These are phyloP conservation scores for Asclepias syriaca DNA, from an alignment of 257 asterid genomes.

Conservation along the genomic window DNA sequence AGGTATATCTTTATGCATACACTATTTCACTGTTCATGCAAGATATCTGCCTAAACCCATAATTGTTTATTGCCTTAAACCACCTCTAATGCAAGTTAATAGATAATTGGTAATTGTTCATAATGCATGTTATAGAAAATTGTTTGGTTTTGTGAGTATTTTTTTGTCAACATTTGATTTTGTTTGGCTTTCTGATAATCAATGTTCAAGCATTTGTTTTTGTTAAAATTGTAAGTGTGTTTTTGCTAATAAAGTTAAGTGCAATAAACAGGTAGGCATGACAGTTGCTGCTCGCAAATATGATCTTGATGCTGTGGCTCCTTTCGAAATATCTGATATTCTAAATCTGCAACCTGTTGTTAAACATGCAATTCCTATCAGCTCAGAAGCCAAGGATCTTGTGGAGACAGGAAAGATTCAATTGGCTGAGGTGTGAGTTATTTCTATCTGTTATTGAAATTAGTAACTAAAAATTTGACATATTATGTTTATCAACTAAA, in stretches of 20 bases:
- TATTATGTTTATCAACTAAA: not conserved
- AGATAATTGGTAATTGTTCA: too few relatives aligned
- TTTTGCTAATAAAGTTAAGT: not conserved
- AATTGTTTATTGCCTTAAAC: too few relatives aligned
- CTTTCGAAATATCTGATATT: conserved; percentile 78
- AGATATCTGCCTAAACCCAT: too few relatives aligned
- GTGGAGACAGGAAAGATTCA: conserved; percentile 93
- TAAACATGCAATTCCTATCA: conserved; percentile 91
- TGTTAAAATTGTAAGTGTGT: not conserved
- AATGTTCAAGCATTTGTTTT: not conserved
- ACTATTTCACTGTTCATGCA: too few relatives aligned
- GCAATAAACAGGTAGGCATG: conserved; percentile 65
- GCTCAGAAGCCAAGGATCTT: conserved; percentile 92
- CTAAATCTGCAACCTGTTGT: conserved; percentile 84
- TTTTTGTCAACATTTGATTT: not conserved
- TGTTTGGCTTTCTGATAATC: not conserved
- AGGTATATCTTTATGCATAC: too few relatives aligned
- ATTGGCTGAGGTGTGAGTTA: conserved; percentile 68
- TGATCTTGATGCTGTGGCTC: conserved; percentile 58
- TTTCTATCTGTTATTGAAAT: conserved; percentile 12
- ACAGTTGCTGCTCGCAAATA: conserved; percentile 76
- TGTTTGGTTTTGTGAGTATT: not conserved
- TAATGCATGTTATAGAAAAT: not conserved
- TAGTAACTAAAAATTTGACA: not conserved
- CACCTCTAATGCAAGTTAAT: too few relatives aligned